phyloP scores from a whole-genome alignment of 495 filamentous ascomycete species.

The Polyplosphaeria fusca region DNA sequence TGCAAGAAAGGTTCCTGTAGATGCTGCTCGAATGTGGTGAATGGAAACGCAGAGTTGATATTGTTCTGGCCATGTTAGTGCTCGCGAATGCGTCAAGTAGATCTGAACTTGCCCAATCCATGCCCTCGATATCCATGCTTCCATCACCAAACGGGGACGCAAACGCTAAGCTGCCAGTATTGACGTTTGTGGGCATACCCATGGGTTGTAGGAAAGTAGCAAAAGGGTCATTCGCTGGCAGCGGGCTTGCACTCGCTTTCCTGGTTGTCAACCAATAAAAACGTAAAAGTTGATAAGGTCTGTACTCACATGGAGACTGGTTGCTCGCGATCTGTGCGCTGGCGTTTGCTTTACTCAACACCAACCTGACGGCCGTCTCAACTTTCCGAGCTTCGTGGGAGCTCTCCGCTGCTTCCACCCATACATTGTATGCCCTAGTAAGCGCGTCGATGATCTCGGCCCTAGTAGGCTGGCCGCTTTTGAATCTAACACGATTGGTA shows the following conservation, averaged over 20 bases:
- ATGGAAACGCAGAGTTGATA: neutral
- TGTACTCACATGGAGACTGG: neutral
- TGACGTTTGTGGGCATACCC: neutral
- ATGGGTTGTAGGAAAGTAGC: neutral
- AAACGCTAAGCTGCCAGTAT: neutral
- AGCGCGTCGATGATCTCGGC: slow-evolving; percentile 19
- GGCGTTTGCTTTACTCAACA: slow-evolving; percentile 14
- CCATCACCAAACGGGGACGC: neutral
- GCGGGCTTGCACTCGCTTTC: neutral
- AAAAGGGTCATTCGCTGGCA: neutral
- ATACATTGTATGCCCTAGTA: slow-evolving; percentile 3
- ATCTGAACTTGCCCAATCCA: neutral
- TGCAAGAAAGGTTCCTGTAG: neutral
- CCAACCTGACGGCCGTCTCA: slow-evolving; percentile 6
- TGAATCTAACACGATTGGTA: slow-evolving; percentile 6
- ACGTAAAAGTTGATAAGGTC: neutral
- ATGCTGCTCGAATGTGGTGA: neutral
- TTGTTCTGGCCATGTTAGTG: neutral
- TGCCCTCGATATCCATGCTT: neutral
- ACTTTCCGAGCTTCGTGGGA: slow-evolving; percentile 21
- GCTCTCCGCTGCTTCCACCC: slow-evolving; percentile 5
- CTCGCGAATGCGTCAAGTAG: no score
- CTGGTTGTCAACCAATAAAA: no score
- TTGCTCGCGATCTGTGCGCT: neutral
- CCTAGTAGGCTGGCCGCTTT: slow-evolving; percentile 6